A percentile compares a stretch with the other conserved stretches of the same genome.
These are phyloP conservation scores for Eleusine indica DNA, from an alignment of 176 grass and related monocot species.

Conservation along the genomic window DNA sequence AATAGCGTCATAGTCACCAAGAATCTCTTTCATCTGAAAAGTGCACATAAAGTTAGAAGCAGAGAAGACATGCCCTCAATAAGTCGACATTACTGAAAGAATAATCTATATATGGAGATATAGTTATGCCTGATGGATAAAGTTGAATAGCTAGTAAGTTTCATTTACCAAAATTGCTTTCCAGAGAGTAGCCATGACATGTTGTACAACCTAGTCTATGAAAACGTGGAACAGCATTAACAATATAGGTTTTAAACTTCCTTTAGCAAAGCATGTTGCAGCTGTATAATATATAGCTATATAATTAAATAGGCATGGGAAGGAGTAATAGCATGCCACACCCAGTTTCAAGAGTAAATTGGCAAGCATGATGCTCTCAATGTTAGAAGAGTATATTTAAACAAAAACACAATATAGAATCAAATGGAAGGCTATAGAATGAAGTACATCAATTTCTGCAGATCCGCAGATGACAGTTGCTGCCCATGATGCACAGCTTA, in stretches of 20 bases:
- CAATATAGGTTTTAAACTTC: constrained; percentile 1
- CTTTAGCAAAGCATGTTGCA: constrained; percentile 16
- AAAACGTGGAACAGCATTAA: background rate
- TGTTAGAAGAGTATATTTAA: background rate
- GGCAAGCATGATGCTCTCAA: constrained; percentile 8
- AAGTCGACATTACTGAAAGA: constrained; percentile 21
- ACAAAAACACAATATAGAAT: constrained; percentile 7
- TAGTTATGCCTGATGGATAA: background rate
- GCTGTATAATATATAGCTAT: background rate
- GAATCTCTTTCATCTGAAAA: constrained; percentile 74
- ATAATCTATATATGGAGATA: constrained; percentile 24
- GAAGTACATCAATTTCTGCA: constrained; percentile 14
- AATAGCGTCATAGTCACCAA: constrained; percentile 97
- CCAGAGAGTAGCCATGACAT: background rate
- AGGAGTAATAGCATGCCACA: background rate
- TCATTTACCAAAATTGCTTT: background rate
- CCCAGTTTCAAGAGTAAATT: constrained; percentile 25
- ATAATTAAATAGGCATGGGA: constrained; percentile 2
- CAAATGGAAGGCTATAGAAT: constrained; percentile 1
- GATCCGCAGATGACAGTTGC: background rate
- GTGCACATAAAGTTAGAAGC: constrained; percentile 4
- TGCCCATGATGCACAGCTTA: constrained; percentile 10
- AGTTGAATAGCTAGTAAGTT: background rate
- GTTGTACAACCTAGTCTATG: background rate
- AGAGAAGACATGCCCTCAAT: constrained; percentile 17